phyloP scores from a whole-genome alignment of 169 alveolate species.

The Cryptosporidium sp. region DNA sequence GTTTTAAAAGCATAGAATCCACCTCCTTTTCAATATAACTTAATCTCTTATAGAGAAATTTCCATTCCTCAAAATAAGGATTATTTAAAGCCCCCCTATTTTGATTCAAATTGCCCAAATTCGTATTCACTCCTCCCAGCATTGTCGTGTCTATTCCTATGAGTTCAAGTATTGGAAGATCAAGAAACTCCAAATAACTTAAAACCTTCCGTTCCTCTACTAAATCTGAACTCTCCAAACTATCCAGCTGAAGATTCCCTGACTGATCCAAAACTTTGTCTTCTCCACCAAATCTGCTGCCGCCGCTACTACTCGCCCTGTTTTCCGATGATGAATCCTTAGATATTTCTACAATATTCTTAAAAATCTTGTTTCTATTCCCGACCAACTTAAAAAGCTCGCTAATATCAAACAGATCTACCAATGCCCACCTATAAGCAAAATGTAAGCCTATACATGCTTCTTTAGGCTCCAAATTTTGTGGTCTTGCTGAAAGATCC shows the following conservation, averaged over 20 bases:
- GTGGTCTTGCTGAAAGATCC: constrained; percentile 71
- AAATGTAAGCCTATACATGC: constrained; percentile 62
- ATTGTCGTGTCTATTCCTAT: constrained; percentile 28
- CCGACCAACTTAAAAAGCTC: constrained; percentile 61
- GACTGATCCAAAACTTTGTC: background rate
- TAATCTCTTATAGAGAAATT: constrained; percentile 28
- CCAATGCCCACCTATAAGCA: constrained; percentile 73
- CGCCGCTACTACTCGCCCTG: background rate
- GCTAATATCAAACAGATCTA: constrained; percentile 47
- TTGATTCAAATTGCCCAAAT: background rate
- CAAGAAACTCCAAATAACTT: constrained; percentile 30
- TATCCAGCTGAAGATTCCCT: background rate
- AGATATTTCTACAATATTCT: background rate
- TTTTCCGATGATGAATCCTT: background rate
- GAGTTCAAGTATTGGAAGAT: constrained; percentile 55
- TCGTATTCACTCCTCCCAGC: background rate
- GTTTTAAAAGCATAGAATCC: constrained; percentile 17
- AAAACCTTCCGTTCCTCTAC: constrained; percentile 1
- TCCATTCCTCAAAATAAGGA: constrained; percentile 69
- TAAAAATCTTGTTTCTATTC: constrained; percentile 9
- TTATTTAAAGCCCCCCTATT: background rate
- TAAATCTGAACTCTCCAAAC: background rate
- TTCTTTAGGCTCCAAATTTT: constrained; percentile 18
- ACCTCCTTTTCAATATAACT: constrained; percentile 41
- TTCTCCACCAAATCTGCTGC: background rate